Evolutionary conservation across 768 basidiomycete genomes (phyloP), one percentile per base, ranked within the genome.

Genomic region (Tephrocybe sp.): DNA sequence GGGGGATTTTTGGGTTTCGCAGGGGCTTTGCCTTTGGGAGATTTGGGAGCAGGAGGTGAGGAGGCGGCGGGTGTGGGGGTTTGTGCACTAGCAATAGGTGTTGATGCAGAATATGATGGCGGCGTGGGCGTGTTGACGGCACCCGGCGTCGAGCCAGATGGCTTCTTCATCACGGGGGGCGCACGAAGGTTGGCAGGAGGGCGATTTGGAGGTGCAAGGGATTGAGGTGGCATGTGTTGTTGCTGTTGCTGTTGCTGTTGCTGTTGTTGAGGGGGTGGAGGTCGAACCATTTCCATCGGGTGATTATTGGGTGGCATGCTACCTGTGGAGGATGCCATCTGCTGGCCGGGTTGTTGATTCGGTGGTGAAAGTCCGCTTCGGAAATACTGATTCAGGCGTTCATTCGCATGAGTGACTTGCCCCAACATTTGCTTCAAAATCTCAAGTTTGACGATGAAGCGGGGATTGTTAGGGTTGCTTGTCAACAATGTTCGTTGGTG

Each of bases 21-120:
- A 13, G 66, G 45, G 1, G 70, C 60, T 62, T 80, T 88, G 45
- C 63, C 63, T 60, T 83, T 86, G 0, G 88, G 88, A 3, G 88
- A 89, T 64, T 83, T 89, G 1, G 85, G 79, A 4, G 76, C 76
- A 58, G 79, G 79, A 1, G 87, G 86, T 9, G 86, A 86, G 27
- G 77, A 73, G 21, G 74, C 72, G 19, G 74, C 69, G 15, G 75
- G 68, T 9, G 73, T 74, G 9, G 84, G 82, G 4, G 84, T 85
- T 0, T 77, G 63, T 0, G 77, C 74, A 47, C 66, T 77, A 39
- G 72, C 61, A 27, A 60, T 66, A 2, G 76, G 74, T 0, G 75
- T 75, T 1, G 78, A 67, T 7, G 27, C 67, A 10, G 65, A 62
- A 36, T 70, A 68, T 1, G 70, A 65, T 29, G 77, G 72, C 3